Base-by-base conservation (phyloP, 2,329 filamentous ascomycete genomes). In the Penicillium vulpinum region DNA sequence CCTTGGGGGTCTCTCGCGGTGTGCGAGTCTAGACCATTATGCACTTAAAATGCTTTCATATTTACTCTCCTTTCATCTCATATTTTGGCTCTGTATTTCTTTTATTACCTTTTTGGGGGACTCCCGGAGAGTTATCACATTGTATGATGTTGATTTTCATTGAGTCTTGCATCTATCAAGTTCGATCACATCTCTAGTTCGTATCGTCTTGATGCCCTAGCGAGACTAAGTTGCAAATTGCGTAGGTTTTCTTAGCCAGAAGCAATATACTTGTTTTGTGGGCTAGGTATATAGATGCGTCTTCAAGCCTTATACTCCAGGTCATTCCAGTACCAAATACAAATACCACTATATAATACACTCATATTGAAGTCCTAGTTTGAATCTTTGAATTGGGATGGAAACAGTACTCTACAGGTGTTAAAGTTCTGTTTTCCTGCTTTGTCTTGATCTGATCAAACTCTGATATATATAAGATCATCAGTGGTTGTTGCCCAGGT, bases 21-120 rank as follows among this genome's bases (percentile, higher is more conserved):
- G 50, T 56, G 65, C 65, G 65, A 70, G 67, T 60, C 51, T 70
- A 71, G 68, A 70, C 67, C 68, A 68, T 65, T 43, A 60, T 68
- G 64, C 64, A 58, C 63, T 66, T 60, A 64, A 63, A 69, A 67
- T 63, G 56, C 59, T 61, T 58, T 58, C 55, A 58, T 59, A 62
- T 54, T 57, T 62, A 57, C 59, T 55, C 35, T 46, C 35, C 35
- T 38, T 51, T 39, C 41, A 40, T 47, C 29, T 53, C 22, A 26
- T 48, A 18, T 44, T 51, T 61, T 47, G 43, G 36, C 46, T 61
- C 13, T 45, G 36, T 54, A 46, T 43, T 15, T 43, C 33, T 47
- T 52, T 36, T 59, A 56, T 52, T 64, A 51, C 59, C 67, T 59
- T 62, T 62, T 50, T 26, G 9, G 55, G 59, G 56, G 49, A 46